Base-by-base conservation (phyloP, 805 yeast genomes). In the Candida sakaeoensis region DNA sequence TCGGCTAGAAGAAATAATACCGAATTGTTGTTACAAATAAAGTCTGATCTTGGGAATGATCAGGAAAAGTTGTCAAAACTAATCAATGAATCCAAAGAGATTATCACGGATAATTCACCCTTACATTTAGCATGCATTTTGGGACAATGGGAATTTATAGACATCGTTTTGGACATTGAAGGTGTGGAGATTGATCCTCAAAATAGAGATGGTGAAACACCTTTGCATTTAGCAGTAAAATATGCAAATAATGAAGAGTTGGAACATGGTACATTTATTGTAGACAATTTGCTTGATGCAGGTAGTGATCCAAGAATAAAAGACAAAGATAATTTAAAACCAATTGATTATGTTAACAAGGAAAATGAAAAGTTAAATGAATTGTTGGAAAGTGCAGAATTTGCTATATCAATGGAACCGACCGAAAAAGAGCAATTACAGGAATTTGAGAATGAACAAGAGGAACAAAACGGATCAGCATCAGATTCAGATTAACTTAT, bases 141-240 rank as follows among this genome's bases (percentile, higher is more conserved):
- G 49, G 99, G 98, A 3, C 79, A 86, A 40, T 86, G 82, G 75
- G 96, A 89, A 52, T 85, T 85, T 25, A 68, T 93, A 54, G 97
- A 91, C 57, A 63, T 74, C 37, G 65, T 91, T 14, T 69, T 91
- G 44, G 97, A 91, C 58, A 81, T 83, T 40, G 95, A 86, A 44
- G 96, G 93, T 2, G 89, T 90, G 14, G 96, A 90, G 49, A 80
- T 90, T 22, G 96, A 93, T 58, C 93, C 96, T 1, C 57, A 62
- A 29, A 85, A 85, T 58, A 72, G 79, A 26, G 83, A 82, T 38
- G 90, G 89, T 27, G 90, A 86, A 48, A 87, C 97, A 1, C 97
- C 99, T 10, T 72, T 93, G 47, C 98, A 91, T 61, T 65, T 76
- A 45, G 95, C 96, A 4, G 95, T 82, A 9, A 75, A 75, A 45